phyloP scores from a whole-genome alignment of 2,329 filamentous ascomycete genomes.

The Exophiala phaeomuriformis region DNA sequence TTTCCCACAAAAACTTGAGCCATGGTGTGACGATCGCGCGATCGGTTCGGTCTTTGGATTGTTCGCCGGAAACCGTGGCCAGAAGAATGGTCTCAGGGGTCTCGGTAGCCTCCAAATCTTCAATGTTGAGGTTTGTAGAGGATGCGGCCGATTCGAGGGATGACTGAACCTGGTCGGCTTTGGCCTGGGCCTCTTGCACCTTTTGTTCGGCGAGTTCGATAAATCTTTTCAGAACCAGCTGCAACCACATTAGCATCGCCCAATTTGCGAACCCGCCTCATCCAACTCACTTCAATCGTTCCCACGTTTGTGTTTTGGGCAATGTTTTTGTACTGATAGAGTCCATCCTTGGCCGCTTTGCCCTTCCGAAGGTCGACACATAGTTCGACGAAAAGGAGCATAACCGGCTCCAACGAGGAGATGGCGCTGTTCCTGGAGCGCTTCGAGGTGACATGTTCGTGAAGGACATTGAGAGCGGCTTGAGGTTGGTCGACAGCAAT shows the following conservation, averaged over 20 bases:
- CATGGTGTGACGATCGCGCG: slow-evolving; percentile 96
- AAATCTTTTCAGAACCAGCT: slow-evolving; percentile 93
- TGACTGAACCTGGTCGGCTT: slow-evolving; percentile 91
- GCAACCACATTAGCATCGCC: slow-evolving; percentile 20
- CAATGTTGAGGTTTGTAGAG: slow-evolving; percentile 57
- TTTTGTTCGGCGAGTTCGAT: slow-evolving; percentile 95
- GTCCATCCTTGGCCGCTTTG: slow-evolving; percentile 94
- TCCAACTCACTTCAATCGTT: slow-evolving; percentile 74
- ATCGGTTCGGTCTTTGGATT: slow-evolving; percentile 94
- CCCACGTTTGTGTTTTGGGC: slow-evolving; percentile 97
- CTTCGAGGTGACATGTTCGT: slow-evolving; percentile 99
- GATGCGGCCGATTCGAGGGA: slow-evolving; percentile 64
- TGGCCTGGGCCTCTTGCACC: slow-evolving; percentile 89
- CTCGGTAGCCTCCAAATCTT: slow-evolving; percentile 93
- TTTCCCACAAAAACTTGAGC: slow-evolving; percentile 99
- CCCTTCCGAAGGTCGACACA: slow-evolving; percentile 97
- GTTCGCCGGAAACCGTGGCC: slow-evolving; percentile 94
- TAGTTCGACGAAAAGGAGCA: slow-evolving; percentile 94
- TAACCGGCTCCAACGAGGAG: slow-evolving; percentile 91
- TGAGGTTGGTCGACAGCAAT: slow-evolving; percentile 92
- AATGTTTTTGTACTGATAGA: slow-evolving; percentile 99
- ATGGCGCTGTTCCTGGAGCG: slow-evolving; percentile 96
- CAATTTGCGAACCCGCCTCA: slow-evolving; percentile 6
- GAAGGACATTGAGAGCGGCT: slow-evolving; percentile 86
- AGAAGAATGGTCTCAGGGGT: slow-evolving; percentile 97